Evolutionary conservation across 2,329 filamentous ascomycete species (phyloP).

Genomic region (Fusarium caatingaense): DNA sequence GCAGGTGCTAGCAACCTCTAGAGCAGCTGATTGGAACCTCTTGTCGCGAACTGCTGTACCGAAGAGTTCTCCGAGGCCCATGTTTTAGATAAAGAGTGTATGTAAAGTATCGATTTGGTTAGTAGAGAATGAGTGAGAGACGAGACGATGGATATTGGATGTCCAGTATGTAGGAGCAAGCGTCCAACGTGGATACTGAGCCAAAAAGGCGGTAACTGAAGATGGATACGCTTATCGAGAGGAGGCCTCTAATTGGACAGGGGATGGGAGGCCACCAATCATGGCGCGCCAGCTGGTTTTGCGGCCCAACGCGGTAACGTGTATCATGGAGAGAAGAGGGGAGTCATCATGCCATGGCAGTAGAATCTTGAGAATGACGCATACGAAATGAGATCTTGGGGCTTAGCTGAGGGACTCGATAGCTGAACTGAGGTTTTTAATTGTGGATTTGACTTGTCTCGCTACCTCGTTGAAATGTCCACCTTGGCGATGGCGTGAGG

Average conservation of each 20-base stretch:
- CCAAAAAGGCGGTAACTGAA: constrained; percentile 33
- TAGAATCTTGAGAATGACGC: constrained; percentile 7
- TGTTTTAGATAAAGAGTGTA: constrained; percentile 7
- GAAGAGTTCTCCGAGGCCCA: constrained; percentile 30
- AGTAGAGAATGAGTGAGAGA: constrained; percentile 5
- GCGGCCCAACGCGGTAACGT: constrained; percentile 29
- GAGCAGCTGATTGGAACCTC: constrained; percentile 25
- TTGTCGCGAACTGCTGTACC: constrained; percentile 27
- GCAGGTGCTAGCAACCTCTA: constrained; percentile 31
- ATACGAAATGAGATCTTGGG: background rate
- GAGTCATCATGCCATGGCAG: constrained; percentile 9
- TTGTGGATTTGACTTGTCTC: constrained; percentile 4
- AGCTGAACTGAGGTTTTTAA: background rate
- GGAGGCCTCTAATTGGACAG: background rate
- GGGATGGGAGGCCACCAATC: background rate
- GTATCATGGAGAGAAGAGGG: constrained; percentile 11
- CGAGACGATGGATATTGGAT: background rate
- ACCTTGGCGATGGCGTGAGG: background rate
- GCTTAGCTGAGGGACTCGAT: background rate
- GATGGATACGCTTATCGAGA: constrained; percentile 27
- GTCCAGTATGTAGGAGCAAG: background rate
- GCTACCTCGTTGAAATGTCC: background rate
- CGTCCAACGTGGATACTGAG: constrained; percentile 12
- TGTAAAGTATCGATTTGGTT: background rate
- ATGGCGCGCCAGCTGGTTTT: constrained; percentile 28